Evolutionary conservation across 1,284 basidiomycete genomes (phyloP).

Genomic region (Tylopilus orsonianus): DNA sequence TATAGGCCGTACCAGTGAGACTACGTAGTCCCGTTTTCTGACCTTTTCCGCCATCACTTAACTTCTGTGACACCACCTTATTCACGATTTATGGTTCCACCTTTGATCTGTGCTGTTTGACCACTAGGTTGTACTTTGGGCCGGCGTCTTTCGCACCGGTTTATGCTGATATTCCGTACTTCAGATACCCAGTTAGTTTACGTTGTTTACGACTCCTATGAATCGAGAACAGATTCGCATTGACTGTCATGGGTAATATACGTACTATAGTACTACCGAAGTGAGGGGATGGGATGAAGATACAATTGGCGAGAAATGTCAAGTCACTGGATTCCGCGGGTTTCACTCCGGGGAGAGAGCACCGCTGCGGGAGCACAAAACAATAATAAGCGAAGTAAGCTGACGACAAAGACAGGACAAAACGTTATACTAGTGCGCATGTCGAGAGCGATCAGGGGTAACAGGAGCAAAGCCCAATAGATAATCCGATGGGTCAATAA

Average conservation of each 20-base stretch:
- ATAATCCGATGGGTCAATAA: conserved; percentile 34
- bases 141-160: too few species aligned
- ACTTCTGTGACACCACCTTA: neutral
- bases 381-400: conserved; percentile 31
- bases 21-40: neutral
- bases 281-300: conserved; percentile 3
- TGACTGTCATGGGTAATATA: conserved; percentile 6
- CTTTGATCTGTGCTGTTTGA: neutral
- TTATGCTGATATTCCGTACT: conserved; percentile 8
- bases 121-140: conserved; percentile 15
- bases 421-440: conserved; percentile 37
- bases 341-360: conserved; percentile 7
- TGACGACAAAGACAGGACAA: conserved; percentile 34
- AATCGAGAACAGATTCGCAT: conserved; percentile 10
- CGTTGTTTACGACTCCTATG: neutral
- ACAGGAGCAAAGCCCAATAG: conserved; percentile 36
- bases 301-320: conserved; percentile 19
- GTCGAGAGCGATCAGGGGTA: conserved; percentile 40
- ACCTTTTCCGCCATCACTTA: neutral
- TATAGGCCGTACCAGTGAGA: conserved; percentile 35
- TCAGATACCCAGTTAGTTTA: conserved; percentile 19
- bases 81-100: neutral
- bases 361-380: conserved; percentile 28
- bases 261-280: conserved; percentile 11
- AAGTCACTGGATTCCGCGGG: conserved; percentile 13